A percentile compares a stretch with the other conserved stretches of the same genome.
phyloP scores from a whole-genome alignment of 352 stramenopile genomes.

The Globisporangium parvum region DNA sequence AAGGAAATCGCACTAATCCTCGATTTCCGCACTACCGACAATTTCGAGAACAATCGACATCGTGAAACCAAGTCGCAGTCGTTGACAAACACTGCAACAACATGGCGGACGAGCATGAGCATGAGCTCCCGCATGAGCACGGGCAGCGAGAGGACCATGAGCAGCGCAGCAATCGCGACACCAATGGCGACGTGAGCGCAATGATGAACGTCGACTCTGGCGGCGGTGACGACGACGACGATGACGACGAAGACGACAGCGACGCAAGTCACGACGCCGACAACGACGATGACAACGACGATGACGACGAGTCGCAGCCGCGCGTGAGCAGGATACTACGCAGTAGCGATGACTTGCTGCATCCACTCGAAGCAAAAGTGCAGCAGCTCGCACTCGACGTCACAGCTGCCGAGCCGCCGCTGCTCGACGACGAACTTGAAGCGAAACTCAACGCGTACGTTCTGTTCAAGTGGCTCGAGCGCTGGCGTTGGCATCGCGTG shows the following conservation, averaged over 20 bases:
- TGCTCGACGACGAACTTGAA: constrained; percentile 55
- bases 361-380: constrained; percentile 52
- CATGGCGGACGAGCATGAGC: not conserved
- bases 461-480: not conserved
- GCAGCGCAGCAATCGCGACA: not conserved
- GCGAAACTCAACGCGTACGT: constrained; percentile 75
- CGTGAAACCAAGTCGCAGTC: not conserved
- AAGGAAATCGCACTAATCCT: too few relatives aligned
- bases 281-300: constrained; percentile 7
- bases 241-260: constrained; percentile 7
- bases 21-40: too few relatives aligned
- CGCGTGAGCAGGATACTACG: constrained; percentile 21
- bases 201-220: constrained; percentile 3
- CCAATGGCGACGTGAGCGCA: not conserved
- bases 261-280: constrained; percentile 6
- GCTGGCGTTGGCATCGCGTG: too few relatives aligned
- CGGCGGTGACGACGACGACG: constrained; percentile 9
- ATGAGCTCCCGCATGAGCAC: not conserved
- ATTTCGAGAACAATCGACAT: not conserved
- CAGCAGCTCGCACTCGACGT: constrained; percentile 67
- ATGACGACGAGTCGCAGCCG: constrained; percentile 7
- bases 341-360: constrained; percentile 36
- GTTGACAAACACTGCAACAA: not conserved
- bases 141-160: not conserved
- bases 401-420: constrained; percentile 29